phyloP scores from a whole-genome alignment of 2,329 filamentous ascomycete genomes.

The Graphiopsis chlorocephala region DNA sequence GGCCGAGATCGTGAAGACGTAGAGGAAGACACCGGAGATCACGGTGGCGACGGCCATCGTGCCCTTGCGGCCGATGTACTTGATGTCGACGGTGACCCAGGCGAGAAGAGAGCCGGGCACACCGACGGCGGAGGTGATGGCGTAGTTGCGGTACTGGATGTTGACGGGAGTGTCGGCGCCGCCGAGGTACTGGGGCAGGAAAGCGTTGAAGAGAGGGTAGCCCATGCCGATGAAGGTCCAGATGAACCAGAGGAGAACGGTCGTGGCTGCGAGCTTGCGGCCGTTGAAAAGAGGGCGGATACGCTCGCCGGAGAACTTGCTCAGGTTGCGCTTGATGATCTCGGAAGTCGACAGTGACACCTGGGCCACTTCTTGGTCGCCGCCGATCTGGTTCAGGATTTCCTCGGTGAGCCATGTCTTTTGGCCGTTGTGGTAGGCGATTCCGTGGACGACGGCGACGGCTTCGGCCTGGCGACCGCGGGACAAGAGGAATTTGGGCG shows the following conservation, averaged over 20 bases:
- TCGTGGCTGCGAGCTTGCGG: constrained; percentile 49
- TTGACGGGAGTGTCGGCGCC: constrained; percentile 34
- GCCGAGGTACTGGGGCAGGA: constrained; percentile 81
- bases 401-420: constrained; percentile 77
- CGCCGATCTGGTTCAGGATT: constrained; percentile 56
- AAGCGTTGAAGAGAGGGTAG: constrained; percentile 85
- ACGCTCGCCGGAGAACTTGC: constrained; percentile 63
- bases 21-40: constrained; percentile 66
- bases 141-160: constrained; percentile 72
- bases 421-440: constrained; percentile 59
- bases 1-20: constrained; percentile 60
- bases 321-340: constrained; percentile 60
- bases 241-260: constrained; percentile 66
- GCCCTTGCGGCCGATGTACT: constrained; percentile 69
- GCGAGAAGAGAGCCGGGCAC: constrained; percentile 75
- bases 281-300: constrained; percentile 62
- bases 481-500: constrained; percentile 77
- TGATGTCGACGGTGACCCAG: constrained; percentile 68
- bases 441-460: constrained; percentile 73
- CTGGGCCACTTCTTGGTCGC: constrained; percentile 48
- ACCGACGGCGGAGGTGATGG: constrained; percentile 73
- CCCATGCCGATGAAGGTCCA: constrained; percentile 84
- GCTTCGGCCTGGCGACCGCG: constrained; percentile 75
- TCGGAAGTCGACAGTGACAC: constrained; percentile 43
- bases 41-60: constrained; percentile 68